Evolutionary conservation across 169 alveolate species (phyloP).

Genomic region (Cryptosporidium sp.): DNA sequence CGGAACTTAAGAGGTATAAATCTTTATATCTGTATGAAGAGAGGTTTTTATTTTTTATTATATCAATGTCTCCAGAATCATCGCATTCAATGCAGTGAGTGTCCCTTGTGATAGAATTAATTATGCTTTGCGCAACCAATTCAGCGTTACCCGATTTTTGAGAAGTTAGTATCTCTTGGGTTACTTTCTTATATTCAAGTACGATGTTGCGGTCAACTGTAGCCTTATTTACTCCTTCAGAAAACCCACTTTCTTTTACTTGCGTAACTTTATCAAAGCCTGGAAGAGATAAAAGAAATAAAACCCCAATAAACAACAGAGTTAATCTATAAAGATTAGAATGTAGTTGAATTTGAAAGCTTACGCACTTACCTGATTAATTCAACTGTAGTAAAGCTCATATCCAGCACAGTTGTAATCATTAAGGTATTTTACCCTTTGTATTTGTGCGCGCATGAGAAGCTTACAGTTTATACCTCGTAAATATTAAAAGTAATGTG

Average conservation of each 20-base stretch:
- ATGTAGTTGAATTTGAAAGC: neutral
- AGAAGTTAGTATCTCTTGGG: slow-evolving; percentile 54
- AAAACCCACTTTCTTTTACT: slow-evolving; percentile 50
- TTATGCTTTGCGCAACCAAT: neutral
- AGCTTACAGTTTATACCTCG: neutral
- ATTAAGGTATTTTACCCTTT: neutral
- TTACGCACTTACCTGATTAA: slow-evolving; percentile 6
- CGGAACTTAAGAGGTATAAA: neutral
- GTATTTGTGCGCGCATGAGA: slow-evolving; percentile 36
- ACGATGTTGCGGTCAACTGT: neutral
- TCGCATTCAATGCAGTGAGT: slow-evolving; percentile 37
- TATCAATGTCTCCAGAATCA: slow-evolving; percentile 33
- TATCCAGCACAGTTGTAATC: neutral
- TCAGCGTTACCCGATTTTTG: slow-evolving; percentile 15
- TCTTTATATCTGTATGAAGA: neutral
- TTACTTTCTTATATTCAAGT: slow-evolving; percentile 35
- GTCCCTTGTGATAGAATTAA: neutral
- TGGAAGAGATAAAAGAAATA: slow-evolving; percentile 40
- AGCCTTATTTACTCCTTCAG: slow-evolving; percentile 56
- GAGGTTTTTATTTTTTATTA: neutral
- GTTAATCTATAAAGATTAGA: neutral
- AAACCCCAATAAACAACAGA: neutral
- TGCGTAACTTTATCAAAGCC: slow-evolving; percentile 30
- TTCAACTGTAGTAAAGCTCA: neutral
- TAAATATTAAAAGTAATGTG: too few species aligned